phyloP scores from a whole-genome alignment of 164 flowering plant species.

The Dillenia turbinata region DNA sequence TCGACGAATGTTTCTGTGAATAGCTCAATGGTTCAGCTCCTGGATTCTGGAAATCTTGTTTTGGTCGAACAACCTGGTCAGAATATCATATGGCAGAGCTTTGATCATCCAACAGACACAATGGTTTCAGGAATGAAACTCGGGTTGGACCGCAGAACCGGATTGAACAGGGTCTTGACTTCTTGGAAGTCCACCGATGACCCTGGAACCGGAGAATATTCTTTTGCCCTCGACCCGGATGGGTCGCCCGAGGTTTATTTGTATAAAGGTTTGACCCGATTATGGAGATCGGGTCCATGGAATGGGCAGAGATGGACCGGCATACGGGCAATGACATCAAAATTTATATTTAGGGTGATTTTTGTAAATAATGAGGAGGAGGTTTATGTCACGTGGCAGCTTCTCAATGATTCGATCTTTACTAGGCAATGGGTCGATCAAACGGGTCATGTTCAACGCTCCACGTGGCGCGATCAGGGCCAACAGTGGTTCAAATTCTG shows the following conservation, averaged over 20 bases:
- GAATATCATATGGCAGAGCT: constrained; percentile 50
- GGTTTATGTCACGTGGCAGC: not conserved
- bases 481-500: constrained; percentile 20
- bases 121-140: constrained; percentile 40
- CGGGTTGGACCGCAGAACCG: constrained; percentile 30
- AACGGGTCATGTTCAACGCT: constrained; percentile 9
- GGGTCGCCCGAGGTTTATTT: constrained; percentile 25
- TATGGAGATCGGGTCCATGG: constrained; percentile 38
- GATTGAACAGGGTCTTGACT: constrained; percentile 27
- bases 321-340: constrained; percentile 12
- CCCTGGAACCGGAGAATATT: constrained; percentile 33
- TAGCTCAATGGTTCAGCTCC: constrained; percentile 21
- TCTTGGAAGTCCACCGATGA: constrained; percentile 44
- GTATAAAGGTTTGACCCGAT: constrained; percentile 1
- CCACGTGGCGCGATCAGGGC: constrained; percentile 11
- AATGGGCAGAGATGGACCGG: constrained; percentile 9
- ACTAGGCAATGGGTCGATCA: constrained; percentile 13
- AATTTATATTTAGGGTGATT: too few species aligned
- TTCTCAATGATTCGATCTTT: not conserved
- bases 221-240: constrained; percentile 14
- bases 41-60: constrained; percentile 51
- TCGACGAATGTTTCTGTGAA: constrained; percentile 14
- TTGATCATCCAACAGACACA: constrained; percentile 39
- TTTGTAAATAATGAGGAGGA: constrained; percentile 15
- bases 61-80: constrained; percentile 2